Percentiles rank a stretch among this genome's conserved stretches.
Evolutionary conservation across 371 early-diverging fungal genomes (phyloP).

Genomic region (Scutellospora calospora): DNA sequence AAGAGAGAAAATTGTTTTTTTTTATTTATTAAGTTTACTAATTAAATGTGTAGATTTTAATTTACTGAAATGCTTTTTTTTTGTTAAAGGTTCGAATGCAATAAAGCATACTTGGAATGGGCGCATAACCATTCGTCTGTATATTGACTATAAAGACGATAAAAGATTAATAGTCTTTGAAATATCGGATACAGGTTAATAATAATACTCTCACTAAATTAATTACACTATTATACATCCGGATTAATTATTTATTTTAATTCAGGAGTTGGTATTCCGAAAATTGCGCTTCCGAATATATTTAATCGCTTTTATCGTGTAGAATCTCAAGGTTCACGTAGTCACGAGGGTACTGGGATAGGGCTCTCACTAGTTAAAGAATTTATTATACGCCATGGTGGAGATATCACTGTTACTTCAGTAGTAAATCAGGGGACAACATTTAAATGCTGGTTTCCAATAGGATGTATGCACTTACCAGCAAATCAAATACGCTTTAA

Average conservation of each 20-base stretch:
- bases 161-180: conserved; percentile 48
- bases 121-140: no score
- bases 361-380: conserved; percentile 58
- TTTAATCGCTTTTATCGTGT: conserved; percentile 58
- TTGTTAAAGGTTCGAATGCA: no score
- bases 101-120: no score
- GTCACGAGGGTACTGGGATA: conserved; percentile 58
- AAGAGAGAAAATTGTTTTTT: background rate
- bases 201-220: no score
- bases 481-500: background rate
- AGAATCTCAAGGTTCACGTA: no score
- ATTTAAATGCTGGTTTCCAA: no score
- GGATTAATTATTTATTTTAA: background rate
- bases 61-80: conserved; percentile 50
- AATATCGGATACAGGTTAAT: conserved; percentile 44
- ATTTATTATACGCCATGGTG: conserved; percentile 55
- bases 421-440: conserved; percentile 47
- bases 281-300: conserved; percentile 48
- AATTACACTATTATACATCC: no score
- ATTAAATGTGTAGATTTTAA: no score
- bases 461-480: conserved; percentile 47
- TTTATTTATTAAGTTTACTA: background rate
- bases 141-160: conserved; percentile 45
- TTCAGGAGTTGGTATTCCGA: conserved; percentile 53
- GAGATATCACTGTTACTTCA: no score